A percentile compares a stretch with the other conserved stretches of the same genome.
Evolutionary conservation across 352 stramenopile species (phyloP).

Genomic region (Globisporangium polare): DNA sequence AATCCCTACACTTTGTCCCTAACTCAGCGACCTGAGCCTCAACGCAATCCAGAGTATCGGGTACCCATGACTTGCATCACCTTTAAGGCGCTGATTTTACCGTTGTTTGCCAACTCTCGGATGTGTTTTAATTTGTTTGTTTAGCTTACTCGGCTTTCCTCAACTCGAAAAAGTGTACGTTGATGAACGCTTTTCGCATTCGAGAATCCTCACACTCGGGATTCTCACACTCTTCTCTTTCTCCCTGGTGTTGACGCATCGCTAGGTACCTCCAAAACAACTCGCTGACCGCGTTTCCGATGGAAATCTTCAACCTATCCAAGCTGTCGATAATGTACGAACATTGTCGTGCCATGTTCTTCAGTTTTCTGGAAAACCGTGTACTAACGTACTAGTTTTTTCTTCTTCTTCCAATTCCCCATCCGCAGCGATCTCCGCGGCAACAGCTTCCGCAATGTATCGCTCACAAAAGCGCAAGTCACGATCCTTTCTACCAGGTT

Average conservation of each 20-base stretch:
- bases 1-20: not conserved
- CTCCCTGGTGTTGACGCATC: not conserved
- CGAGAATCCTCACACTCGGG: not conserved
- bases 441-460: slow-evolving; percentile 11
- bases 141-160: slow-evolving; percentile 8
- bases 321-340: slow-evolving; percentile 12
- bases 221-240: not conserved
- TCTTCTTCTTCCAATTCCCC: not conserved
- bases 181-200: not conserved
- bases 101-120: not conserved
- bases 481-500: slow-evolving; percentile 9
- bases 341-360: not conserved
- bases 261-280: slow-evolving; percentile 21
- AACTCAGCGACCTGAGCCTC: slow-evolving; percentile 14
- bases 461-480: slow-evolving; percentile 10
- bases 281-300: slow-evolving; percentile 15
- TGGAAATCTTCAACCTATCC: slow-evolving; percentile 15
- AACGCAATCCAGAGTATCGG: slow-evolving; percentile 12
- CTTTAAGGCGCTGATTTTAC: not conserved
- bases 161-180: slow-evolving; percentile 19
- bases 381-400: too few relatives aligned
- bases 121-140: not conserved
- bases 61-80: not conserved
- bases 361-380: not conserved
- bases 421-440: slow-evolving; percentile 19